phyloP scores from a whole-genome alignment of 768 basidiomycete genomes.

The Suillus variegatus region DNA sequence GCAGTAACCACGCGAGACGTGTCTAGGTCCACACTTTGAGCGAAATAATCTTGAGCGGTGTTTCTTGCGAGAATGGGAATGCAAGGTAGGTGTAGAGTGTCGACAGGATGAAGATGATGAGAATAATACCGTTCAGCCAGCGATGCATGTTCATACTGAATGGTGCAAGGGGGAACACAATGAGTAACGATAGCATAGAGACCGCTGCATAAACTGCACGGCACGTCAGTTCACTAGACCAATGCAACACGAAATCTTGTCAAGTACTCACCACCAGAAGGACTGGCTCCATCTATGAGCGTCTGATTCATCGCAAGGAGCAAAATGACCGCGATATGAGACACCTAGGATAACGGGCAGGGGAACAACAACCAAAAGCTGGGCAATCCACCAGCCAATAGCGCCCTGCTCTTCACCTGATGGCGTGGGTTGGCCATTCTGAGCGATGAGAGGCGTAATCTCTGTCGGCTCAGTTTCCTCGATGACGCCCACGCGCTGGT shows the following conservation, averaged over 20 bases:
- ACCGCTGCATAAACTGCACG: slow-evolving; percentile 50
- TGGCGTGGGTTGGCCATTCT: slow-evolving; percentile 14
- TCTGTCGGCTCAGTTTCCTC: slow-evolving; percentile 51
- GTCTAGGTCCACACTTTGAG: slow-evolving; percentile 54
- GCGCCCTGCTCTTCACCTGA: slow-evolving; percentile 17
- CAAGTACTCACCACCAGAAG: slow-evolving; percentile 44
- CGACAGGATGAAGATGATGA: slow-evolving; percentile 44
- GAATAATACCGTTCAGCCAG: slow-evolving; percentile 34
- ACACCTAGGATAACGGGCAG: slow-evolving; percentile 51
- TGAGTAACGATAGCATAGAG: slow-evolving; percentile 47
- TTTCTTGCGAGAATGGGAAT: slow-evolving; percentile 63
- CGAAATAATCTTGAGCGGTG: slow-evolving; percentile 76
- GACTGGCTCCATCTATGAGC: slow-evolving; percentile 59
- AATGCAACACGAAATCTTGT: neutral
- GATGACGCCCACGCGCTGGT: slow-evolving; percentile 23
- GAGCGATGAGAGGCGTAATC: slow-evolving; percentile 54
- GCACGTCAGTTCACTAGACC: slow-evolving; percentile 1
- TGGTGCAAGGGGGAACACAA: slow-evolving; percentile 62
- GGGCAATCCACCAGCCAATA: slow-evolving; percentile 58
- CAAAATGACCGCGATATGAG: slow-evolving; percentile 50
- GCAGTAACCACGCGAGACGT: slow-evolving; percentile 39
- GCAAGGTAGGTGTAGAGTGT: slow-evolving; percentile 44
- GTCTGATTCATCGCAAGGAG: slow-evolving; percentile 56
- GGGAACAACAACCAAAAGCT: slow-evolving; percentile 56
- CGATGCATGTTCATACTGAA: slow-evolving; percentile 58